These are phyloP conservation scores for Ophiostoma novo-ulmi DNA, from an alignment of 2,329 filamentous ascomycete species.

Conservation along the genomic window DNA sequence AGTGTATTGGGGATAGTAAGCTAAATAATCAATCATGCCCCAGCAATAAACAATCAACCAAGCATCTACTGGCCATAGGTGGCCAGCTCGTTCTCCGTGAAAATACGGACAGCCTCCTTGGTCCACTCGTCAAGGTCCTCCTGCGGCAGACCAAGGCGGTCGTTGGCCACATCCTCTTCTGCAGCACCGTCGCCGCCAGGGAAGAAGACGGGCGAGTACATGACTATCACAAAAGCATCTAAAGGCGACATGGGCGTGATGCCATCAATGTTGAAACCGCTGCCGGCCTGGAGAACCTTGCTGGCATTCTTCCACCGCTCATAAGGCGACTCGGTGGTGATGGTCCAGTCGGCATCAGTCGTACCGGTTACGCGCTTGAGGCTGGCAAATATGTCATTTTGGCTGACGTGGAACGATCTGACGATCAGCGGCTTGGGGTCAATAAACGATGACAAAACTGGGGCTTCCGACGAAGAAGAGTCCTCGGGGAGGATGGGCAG, in stretches of 20 bases:
- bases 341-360: slow-evolving; percentile 55
- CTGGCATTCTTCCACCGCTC: slow-evolving; percentile 47
- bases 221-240: slow-evolving; percentile 43
- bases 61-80: slow-evolving; percentile 19
- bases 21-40: background rate
- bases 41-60: background rate
- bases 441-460: slow-evolving; percentile 23
- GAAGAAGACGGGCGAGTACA: slow-evolving; percentile 55
- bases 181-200: slow-evolving; percentile 42
- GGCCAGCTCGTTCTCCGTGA: slow-evolving; percentile 9
- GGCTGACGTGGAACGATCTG: slow-evolving; percentile 53
- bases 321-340: slow-evolving; percentile 43
- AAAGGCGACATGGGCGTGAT: slow-evolving; percentile 37
- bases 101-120: slow-evolving; percentile 23
- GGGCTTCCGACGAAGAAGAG: background rate
- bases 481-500: slow-evolving; percentile 32
- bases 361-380: slow-evolving; percentile 54
- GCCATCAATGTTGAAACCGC: slow-evolving; percentile 23
- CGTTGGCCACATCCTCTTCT: slow-evolving; percentile 40
- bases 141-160: slow-evolving; percentile 44
- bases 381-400: slow-evolving; percentile 61
- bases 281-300: slow-evolving; percentile 35
- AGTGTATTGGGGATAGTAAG: background rate
- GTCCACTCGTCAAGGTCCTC: slow-evolving; percentile 28
- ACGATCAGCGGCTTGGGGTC: slow-evolving; percentile 39